Percentiles rank a stretch among this genome's conserved stretches.
These are phyloP conservation scores for Cyberlindnera saturnus DNA, from an alignment of 805 yeast species.

Conservation along the genomic window DNA sequence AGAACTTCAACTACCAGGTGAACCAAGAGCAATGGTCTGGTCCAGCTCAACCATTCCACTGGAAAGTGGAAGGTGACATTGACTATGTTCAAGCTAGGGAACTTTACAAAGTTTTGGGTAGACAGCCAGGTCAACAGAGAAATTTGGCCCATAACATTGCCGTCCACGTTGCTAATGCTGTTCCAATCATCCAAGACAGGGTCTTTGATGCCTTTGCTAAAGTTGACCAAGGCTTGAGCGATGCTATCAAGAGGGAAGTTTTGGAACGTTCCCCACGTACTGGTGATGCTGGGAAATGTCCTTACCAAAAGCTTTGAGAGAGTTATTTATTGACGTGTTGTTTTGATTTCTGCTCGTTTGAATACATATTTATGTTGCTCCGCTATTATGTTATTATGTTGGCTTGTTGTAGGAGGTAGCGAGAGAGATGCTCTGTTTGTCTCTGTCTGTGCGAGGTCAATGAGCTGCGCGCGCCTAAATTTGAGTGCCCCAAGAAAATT, in stretches of 20 bases:
- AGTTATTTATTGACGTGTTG: neutral
- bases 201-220: slow-evolving; percentile 71
- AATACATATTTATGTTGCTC: neutral
- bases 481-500: too few species aligned
- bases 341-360: neutral
- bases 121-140: slow-evolving; percentile 75
- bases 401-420: too few species aligned
- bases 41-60: slow-evolving; percentile 79
- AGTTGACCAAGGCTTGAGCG: slow-evolving; percentile 66
- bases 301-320: slow-evolving; percentile 18
- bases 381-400: too few species aligned
- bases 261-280: slow-evolving; percentile 32
- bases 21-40: slow-evolving; percentile 81
- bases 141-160: slow-evolving; percentile 82
- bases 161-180: slow-evolving; percentile 63
- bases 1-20: slow-evolving; percentile 36
- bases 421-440: too few species aligned
- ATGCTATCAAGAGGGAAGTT: slow-evolving; percentile 58
- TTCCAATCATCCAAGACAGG: slow-evolving; percentile 69
- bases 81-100: slow-evolving; percentile 76
- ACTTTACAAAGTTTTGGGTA: slow-evolving; percentile 69
- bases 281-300: slow-evolving; percentile 15
- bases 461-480: too few species aligned
- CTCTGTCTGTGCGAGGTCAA: too few species aligned
- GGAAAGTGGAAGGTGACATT: slow-evolving; percentile 62